Evolutionary conservation across 768 basidiomycete species (phyloP).

Genomic region (Mycena capillaripes): DNA sequence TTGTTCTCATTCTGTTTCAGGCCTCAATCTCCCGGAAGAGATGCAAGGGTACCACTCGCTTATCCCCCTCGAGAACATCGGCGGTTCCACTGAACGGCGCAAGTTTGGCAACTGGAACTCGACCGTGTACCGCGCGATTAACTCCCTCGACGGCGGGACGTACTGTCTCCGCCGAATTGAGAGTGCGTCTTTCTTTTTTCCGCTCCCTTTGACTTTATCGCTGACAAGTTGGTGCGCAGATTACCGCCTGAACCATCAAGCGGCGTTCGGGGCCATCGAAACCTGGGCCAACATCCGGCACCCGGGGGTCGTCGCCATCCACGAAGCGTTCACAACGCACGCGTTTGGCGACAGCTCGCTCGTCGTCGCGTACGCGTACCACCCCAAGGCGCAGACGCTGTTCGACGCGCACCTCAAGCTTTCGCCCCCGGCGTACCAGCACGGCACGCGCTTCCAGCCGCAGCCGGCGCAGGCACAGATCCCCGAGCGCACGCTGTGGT

Average conservation of each 20-base stretch:
- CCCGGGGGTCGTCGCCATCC: constrained; percentile 85
- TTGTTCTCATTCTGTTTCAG: constrained; percentile 52
- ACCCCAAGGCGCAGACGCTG: constrained; percentile 87
- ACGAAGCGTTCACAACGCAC: constrained; percentile 95
- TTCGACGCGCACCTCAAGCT: constrained; percentile 82
- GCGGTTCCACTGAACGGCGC: constrained; percentile 66
- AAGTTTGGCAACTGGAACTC: constrained; percentile 90
- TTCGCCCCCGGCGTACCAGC: constrained; percentile 53
- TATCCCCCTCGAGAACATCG: constrained; percentile 77
- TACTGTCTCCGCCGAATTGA: constrained; percentile 90
- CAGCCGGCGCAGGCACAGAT: constrained; percentile 52
- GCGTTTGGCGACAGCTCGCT: constrained; percentile 95
- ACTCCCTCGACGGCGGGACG: constrained; percentile 79
- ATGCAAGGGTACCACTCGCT: constrained; percentile 93
- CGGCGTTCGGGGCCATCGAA: constrained; percentile 87
- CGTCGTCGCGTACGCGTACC: constrained; percentile 91
- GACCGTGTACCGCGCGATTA: constrained; percentile 87
- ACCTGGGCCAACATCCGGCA: constrained; percentile 89
- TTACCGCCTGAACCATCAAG: constrained; percentile 85
- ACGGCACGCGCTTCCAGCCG: constrained; percentile 39
- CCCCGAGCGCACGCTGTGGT: constrained; percentile 90
- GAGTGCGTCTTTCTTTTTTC: constrained; percentile 65
- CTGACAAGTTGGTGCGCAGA: constrained; percentile 65
- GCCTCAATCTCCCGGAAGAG: constrained; percentile 83
- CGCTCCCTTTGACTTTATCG: constrained; percentile 14